phyloP scores from a whole-genome alignment of 805 yeast species.

The Myxozyma nipponensis region DNA sequence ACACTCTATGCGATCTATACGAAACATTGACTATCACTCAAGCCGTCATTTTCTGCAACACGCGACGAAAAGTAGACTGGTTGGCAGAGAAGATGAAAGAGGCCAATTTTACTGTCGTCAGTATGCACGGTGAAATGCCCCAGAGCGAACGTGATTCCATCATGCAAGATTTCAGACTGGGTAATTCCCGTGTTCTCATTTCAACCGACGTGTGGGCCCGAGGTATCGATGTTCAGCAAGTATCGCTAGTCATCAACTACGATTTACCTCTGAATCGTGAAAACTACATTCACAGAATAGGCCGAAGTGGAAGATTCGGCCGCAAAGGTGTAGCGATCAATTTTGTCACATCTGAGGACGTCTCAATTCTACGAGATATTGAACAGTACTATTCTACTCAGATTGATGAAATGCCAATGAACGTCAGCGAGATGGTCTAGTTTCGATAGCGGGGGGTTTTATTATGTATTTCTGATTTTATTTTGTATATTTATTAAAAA shows the following conservation, averaged over 20 bases:
- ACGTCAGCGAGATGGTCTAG: constrained; percentile 40
- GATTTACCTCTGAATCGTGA: constrained; percentile 88
- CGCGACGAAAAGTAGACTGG: constrained; percentile 90
- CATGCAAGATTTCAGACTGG: constrained; percentile 94
- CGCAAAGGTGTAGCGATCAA: constrained; percentile 97
- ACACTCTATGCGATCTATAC: constrained; percentile 89
- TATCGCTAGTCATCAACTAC: constrained; percentile 88
- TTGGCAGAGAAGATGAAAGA: constrained; percentile 69
- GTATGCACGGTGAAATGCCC: constrained; percentile 95
- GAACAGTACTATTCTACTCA: constrained; percentile 87
- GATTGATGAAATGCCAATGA: constrained; percentile 87
- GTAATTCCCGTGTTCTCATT: constrained; percentile 86
- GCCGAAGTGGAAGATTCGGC: constrained; percentile 98
- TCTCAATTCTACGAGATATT: constrained; percentile 70
- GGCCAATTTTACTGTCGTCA: constrained; percentile 82
- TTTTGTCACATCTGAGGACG: constrained; percentile 80
- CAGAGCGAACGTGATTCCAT: constrained; percentile 91
- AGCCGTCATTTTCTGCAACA: constrained; percentile 96
- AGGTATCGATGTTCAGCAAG: constrained; percentile 98
- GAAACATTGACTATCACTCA: constrained; percentile 95
- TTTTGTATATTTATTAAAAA: not conserved
- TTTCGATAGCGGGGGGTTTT: constrained; percentile 43
- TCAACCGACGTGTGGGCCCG: constrained; percentile 95
- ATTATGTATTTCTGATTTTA: not conserved
- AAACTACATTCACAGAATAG: constrained; percentile 95